phyloP scores from a whole-genome alignment of 2,329 filamentous ascomycete genomes.

The Aaosphaeria arxii region DNA sequence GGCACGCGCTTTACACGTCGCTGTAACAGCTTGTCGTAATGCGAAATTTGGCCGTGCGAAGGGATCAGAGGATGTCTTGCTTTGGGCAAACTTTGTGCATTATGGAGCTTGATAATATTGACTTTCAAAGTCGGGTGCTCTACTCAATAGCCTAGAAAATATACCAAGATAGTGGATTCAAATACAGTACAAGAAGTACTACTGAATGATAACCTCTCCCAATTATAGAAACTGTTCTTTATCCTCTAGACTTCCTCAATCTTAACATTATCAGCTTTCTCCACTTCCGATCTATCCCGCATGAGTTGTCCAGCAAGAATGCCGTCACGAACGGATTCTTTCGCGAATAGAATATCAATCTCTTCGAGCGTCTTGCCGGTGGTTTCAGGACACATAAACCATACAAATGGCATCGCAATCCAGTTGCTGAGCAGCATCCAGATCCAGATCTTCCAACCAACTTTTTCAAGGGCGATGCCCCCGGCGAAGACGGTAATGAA shows the following conservation, averaged over 20 bases:
- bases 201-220: no score
- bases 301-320: neutral
- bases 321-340: neutral
- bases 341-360: neutral
- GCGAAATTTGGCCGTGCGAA: conserved; percentile 1
- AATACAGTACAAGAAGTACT: no score
- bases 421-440: neutral
- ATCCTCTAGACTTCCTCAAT: no score
- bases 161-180: no score
- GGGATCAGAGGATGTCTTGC: conserved; percentile 3
- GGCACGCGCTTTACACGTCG: neutral
- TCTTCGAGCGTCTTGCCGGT: neutral
- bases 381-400: neutral
- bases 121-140: no score
- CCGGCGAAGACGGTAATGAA: neutral
- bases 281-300: neutral
- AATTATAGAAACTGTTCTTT: no score
- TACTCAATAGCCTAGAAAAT: no score
- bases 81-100: conserved; percentile 20
- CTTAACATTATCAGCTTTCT: neutral
- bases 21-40: conserved; percentile 1
- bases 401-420: neutral
- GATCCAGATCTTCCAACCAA: neutral
- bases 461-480: neutral
- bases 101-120: conserved; percentile 10